These are phyloP conservation scores for Aspergillus tanneri DNA, from an alignment of 2,329 filamentous ascomycete genomes.

Conservation along the genomic window DNA sequence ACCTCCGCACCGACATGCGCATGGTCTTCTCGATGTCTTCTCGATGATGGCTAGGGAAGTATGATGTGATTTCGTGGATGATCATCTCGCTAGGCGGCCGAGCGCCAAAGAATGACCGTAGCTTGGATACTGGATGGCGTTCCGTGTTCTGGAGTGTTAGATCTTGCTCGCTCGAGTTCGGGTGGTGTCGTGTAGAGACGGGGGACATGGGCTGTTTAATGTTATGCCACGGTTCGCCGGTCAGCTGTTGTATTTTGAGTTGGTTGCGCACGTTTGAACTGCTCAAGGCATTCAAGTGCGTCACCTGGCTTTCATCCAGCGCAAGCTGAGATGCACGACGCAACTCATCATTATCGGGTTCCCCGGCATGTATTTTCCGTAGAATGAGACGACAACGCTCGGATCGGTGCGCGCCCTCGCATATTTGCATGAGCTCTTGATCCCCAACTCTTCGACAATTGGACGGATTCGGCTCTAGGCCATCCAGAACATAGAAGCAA, in stretches of 20 bases:
- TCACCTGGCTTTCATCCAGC: conserved; percentile 77
- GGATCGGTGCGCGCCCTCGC: conserved; percentile 78
- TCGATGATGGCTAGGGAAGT: conserved; percentile 92
- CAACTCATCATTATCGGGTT: conserved; percentile 83
- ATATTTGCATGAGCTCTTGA: conserved; percentile 84
- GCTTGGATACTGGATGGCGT: conserved; percentile 39
- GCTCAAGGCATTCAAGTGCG: conserved; percentile 62
- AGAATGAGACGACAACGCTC: conserved; percentile 90
- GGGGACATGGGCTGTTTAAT: conserved; percentile 87
- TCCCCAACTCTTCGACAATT: conserved; percentile 82
- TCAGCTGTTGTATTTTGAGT: conserved; percentile 82
- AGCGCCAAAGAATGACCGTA: conserved; percentile 76
- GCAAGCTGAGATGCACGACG: conserved; percentile 86
- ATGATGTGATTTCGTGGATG: conserved; percentile 90
- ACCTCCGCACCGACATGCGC: conserved; percentile 85
- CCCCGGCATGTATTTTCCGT: conserved; percentile 85
- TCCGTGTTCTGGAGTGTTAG: conserved; percentile 27
- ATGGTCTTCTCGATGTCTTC: conserved; percentile 96
- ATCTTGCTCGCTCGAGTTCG: conserved; percentile 30
- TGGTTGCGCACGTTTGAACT: conserved; percentile 72
- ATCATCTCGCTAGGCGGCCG: conserved; percentile 96
- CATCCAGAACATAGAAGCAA: conserved; percentile 91
- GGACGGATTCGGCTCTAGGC: conserved; percentile 75
- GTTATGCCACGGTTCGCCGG: conserved; percentile 82
- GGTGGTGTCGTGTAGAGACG: conserved; percentile 43